Conservation (phyloP, 1,284 basidiomycete genomes). For the Agroathelia rolfsii region DNA sequence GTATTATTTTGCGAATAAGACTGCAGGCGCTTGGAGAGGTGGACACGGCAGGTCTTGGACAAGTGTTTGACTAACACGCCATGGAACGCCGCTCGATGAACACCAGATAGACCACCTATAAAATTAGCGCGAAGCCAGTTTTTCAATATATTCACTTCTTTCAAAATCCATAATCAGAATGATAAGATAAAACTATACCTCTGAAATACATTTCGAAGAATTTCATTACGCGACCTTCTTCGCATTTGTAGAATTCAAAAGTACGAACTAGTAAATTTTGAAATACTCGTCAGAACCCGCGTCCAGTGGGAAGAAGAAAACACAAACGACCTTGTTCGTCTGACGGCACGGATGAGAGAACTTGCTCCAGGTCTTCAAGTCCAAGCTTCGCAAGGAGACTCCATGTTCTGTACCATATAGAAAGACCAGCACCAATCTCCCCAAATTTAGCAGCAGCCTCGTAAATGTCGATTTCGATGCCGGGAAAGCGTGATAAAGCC, state of each 20-base stretch:
- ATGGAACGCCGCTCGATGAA: conserved; percentile 38
- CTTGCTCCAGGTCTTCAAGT: conserved; percentile 14
- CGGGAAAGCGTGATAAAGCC: conserved; percentile 21
- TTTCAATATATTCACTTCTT: too few relatives aligned
- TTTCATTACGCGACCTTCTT: too few relatives aligned
- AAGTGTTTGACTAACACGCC: conserved; percentile 25
- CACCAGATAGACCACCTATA: conserved; percentile 28
- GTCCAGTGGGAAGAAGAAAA: not conserved
- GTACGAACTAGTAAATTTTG: too few relatives aligned
- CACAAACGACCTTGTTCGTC: conserved; percentile 5
- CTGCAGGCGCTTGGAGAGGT: conserved; percentile 29
- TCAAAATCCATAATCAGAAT: too few relatives aligned
- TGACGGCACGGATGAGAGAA: too few relatives aligned
- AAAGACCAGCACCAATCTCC: conserved; percentile 27
- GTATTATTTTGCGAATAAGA: conserved; percentile 22
- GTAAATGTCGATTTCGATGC: conserved; percentile 29
- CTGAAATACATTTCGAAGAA: too few relatives aligned
- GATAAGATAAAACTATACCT: too few relatives aligned
- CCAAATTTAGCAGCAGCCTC: conserved; percentile 25
- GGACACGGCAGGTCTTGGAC: conserved; percentile 19
- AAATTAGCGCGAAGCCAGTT: not conserved
- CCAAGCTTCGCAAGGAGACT: conserved; percentile 22
- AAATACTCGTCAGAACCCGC: too few relatives aligned
- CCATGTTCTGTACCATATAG: conserved; percentile 26
- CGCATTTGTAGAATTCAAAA: conserved; percentile 7